phyloP scores from a whole-genome alignment of 352 stramenopile genomes.

The Phytophthora pinifolia region DNA sequence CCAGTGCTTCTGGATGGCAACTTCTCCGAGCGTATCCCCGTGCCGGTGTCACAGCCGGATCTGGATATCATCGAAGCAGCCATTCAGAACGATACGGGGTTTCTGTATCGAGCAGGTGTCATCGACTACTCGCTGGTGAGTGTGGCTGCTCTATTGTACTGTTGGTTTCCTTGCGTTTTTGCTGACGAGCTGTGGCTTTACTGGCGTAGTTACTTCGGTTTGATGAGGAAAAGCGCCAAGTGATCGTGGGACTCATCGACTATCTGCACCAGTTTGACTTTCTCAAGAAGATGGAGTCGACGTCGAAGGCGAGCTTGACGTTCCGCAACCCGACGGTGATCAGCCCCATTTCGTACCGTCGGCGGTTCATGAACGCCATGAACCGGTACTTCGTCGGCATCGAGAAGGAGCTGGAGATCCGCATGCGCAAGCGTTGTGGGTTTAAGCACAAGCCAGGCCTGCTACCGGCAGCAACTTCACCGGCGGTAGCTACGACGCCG shows the following conservation, averaged over 20 bases:
- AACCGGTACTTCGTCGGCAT: slow-evolving; percentile 82
- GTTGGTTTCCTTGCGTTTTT: not conserved
- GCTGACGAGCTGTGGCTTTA: slow-evolving; percentile 13
- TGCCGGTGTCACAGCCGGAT: slow-evolving; percentile 68
- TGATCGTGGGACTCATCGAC: slow-evolving; percentile 82
- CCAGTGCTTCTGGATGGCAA: slow-evolving; percentile 83
- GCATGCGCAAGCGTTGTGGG: slow-evolving; percentile 54
- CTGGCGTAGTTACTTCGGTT: slow-evolving; percentile 66
- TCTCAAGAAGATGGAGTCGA: slow-evolving; percentile 90
- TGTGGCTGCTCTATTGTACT: not conserved
- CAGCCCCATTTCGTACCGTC: slow-evolving; percentile 75
- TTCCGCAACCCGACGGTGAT: slow-evolving; percentile 87
- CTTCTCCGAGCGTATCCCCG: slow-evolving; percentile 75
- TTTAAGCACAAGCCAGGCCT: slow-evolving; percentile 27
- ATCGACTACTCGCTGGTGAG: slow-evolving; percentile 88
- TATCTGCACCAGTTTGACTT: slow-evolving; percentile 90
- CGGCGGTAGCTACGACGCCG: not conserved
- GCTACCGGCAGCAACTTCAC: not conserved
- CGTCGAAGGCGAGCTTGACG: slow-evolving; percentile 80
- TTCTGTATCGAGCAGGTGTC: slow-evolving; percentile 71
- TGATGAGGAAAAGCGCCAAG: slow-evolving; percentile 71
- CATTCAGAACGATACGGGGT: slow-evolving; percentile 78
- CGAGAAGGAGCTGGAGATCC: slow-evolving; percentile 70
- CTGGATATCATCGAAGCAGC: slow-evolving; percentile 61
- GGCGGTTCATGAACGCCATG: slow-evolving; percentile 84